Base-by-base conservation (phyloP, 495 filamentous ascomycete species). In the Aspergillus carlsbadensis region DNA sequence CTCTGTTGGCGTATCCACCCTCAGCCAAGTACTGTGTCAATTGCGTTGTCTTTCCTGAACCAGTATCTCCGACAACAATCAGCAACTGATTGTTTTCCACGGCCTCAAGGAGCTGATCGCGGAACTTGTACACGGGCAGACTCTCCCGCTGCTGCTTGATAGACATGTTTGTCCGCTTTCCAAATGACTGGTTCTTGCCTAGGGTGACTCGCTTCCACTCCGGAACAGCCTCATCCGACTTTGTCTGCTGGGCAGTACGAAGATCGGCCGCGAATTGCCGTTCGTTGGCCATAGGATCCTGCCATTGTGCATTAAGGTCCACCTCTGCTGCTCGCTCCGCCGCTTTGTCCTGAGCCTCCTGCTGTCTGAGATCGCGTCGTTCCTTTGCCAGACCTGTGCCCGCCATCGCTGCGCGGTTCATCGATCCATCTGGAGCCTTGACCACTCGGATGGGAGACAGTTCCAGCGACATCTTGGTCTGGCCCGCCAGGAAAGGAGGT, bases 41-140 rank as follows among this genome's bases (percentile, higher is more conserved):
- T 68, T 99, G 94, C 0, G 94, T 99, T 1, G 94, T 99, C 68
- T 99, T 99, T 54, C 95, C 95, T 5, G 91, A 96, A 21, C 95
- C 95, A 58, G 95, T 99, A 67, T 98, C 94, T 56, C 95, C 94
- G 54, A 98, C 93, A 2, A 98, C 94, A 71, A 99, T 95, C 58
- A 99, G 67, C 37, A 98, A 76, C 62, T 97, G 95, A 69, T 99
- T 92, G 26, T 89, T 85, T 20, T 76, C 74, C 7, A 99, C 89
- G 22, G 94, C 94, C 63, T 96, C 86, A 42, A 98, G 84, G 17
- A 99, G 79, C 63, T 93, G 87, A 37, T 87, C 87, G 54, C 92
- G 83, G 69, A 98, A 96, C 58, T 90, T 92, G 71, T 75, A 99
- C 0, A 97, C 93, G 0, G 94, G 94, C 31, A 99, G 76, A 22